Evolutionary conservation across 208 protist species (phyloP).

Genomic region (Balamuthia mandrillaris): DNA sequence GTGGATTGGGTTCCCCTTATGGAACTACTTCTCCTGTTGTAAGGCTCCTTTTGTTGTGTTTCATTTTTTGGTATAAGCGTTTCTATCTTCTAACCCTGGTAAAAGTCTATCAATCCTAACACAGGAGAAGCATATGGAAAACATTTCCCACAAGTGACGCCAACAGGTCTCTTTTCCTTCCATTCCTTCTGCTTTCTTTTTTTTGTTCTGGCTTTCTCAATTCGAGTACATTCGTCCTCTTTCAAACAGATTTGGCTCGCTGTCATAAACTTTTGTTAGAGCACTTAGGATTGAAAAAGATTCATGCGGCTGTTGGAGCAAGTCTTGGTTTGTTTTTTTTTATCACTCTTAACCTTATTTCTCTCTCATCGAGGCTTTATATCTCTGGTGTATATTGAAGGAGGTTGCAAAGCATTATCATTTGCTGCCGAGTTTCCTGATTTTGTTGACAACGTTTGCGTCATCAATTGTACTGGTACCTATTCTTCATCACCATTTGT

Average conservation of each 20-base stretch:
- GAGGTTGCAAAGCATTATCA: constrained; percentile 13
- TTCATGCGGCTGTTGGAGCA: constrained; percentile 14
- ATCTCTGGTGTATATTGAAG: not conserved
- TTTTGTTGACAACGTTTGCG: constrained; percentile 34
- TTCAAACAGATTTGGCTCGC: constrained; percentile 27
- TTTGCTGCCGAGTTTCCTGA: constrained; percentile 28
- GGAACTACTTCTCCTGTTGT: constrained; percentile 28
- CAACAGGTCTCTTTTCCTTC: not conserved
- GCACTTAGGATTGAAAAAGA: not conserved
- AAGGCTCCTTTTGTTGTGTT: not conserved
- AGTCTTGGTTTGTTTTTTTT: not conserved
- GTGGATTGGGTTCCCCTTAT: constrained; percentile 18
- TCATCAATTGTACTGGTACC: constrained; percentile 33
- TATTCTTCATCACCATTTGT: not conserved
- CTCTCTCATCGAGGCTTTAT: not conserved
- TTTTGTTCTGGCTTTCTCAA: not conserved
- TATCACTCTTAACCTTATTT: not conserved
- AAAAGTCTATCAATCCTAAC: not conserved
- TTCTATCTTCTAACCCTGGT: not conserved
- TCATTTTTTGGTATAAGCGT: not conserved
- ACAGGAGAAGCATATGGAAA: not conserved
- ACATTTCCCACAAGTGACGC: constrained; percentile 20
- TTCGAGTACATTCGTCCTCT: not conserved
- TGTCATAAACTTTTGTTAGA: constrained; percentile 2
- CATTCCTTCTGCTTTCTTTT: not conserved